A percentile compares a stretch with the other conserved stretches of the same genome.
These are phyloP conservation scores for Monosporozyma aerobia DNA, from an alignment of 805 yeast species.

Conservation along the genomic window DNA sequence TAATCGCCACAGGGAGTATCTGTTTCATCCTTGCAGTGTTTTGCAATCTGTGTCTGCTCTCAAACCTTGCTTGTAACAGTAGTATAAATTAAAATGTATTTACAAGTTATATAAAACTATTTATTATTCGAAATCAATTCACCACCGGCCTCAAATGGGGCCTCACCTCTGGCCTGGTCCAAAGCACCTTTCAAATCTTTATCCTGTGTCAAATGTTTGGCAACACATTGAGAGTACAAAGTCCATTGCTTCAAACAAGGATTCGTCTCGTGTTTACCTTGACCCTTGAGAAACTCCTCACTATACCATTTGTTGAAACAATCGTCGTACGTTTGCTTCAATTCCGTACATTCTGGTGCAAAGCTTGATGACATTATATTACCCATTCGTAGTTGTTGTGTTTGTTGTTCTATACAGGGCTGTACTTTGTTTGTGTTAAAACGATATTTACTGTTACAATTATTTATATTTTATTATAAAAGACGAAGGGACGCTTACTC, in stretches of 20 bases:
- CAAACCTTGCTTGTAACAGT: no score
- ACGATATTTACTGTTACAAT: neutral
- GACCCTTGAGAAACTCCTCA: conserved; percentile 56
- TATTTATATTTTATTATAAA: neutral
- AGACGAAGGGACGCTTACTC: neutral
- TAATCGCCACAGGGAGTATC: conserved; percentile 22
- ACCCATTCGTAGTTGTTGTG: conserved; percentile 39
- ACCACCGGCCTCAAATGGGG: conserved; percentile 75
- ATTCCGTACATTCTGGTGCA: conserved; percentile 93
- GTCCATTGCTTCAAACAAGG: conserved; percentile 90
- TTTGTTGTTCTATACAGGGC: neutral
- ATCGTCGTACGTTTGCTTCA: conserved; percentile 78
- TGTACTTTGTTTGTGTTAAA: neutral
- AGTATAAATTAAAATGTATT: neutral
- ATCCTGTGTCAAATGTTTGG: conserved; percentile 49
- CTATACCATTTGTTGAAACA: conserved; percentile 95
- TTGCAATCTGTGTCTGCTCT: no score
- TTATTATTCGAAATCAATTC: conserved; percentile 18
- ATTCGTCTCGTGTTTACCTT: conserved; percentile 45
- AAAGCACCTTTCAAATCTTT: conserved; percentile 75
- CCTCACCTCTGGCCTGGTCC: conserved; percentile 83
- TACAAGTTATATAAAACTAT: neutral
- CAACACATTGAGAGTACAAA: conserved; percentile 80
- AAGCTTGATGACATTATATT: conserved; percentile 74
- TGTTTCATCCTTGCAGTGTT: no score